A percentile compares a stretch with the other conserved stretches of the same genome.
Conservation (phyloP, 2,329 filamentous ascomycete genomes). For the Fusarium sarcochroum region DNA sequence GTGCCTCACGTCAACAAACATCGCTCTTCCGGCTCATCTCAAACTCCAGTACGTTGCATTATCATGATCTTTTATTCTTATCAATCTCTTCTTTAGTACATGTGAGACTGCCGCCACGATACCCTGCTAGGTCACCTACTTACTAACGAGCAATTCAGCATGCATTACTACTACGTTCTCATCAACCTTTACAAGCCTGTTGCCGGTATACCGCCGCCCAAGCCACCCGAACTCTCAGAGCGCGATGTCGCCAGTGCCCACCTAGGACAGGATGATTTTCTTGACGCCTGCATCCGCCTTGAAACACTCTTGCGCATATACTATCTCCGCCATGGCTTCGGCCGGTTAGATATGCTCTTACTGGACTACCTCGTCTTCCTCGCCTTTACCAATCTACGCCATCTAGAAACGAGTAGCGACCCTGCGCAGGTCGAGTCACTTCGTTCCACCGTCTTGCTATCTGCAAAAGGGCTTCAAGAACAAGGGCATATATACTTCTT, state of each 20-base stretch:
- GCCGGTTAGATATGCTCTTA: slow-evolving; percentile 15
- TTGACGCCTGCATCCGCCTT: not conserved
- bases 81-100: not conserved
- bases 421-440: not conserved
- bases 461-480: not conserved
- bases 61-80: no score
- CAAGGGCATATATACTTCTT: slow-evolving; percentile 1
- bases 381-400: not conserved
- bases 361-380: not conserved
- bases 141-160: not conserved
- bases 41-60: no score
- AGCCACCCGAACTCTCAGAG: not conserved
- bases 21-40: no score
- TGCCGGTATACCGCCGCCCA: not conserved
- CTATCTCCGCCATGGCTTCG: slow-evolving; percentile 45
- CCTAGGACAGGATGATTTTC: not conserved
- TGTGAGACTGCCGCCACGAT: not conserved
- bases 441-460: not conserved
- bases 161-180: not conserved
- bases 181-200: not conserved
- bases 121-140: not conserved
- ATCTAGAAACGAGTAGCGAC: not conserved
- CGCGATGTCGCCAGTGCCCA: not conserved
- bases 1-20: no score
- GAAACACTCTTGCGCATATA: slow-evolving; percentile 42